Evolutionary conservation across 257 asterid species (phyloP).

Genomic region (Plectranthus barbatus): DNA sequence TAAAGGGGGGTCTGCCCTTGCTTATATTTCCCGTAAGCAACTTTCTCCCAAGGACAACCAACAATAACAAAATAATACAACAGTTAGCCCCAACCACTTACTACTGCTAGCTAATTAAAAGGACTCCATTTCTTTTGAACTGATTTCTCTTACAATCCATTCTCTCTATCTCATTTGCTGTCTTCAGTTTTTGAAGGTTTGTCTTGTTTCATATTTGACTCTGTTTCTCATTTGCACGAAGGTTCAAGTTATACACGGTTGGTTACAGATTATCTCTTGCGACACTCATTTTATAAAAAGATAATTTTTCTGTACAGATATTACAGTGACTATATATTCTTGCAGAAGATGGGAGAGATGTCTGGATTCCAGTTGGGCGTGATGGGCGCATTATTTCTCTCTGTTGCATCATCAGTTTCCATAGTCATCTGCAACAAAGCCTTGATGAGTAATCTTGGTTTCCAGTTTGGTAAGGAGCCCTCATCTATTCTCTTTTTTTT

Average conservation of each 20-base stretch:
- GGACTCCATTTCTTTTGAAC: slow-evolving; percentile 14
- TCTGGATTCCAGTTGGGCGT: slow-evolving; percentile 68
- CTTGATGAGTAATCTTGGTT: slow-evolving; percentile 86
- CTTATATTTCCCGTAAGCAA: slow-evolving; percentile 24
- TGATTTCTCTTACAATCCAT: slow-evolving; percentile 22
- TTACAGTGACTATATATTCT: too few relatives aligned
- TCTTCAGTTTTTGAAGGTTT: not conserved
- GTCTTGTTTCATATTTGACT: not conserved
- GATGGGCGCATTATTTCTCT: slow-evolving; percentile 68
- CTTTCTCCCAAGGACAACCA: slow-evolving; percentile 9
- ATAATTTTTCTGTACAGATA: too few relatives aligned
- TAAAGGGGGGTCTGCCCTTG: slow-evolving; percentile 1
- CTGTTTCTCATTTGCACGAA: not conserved
- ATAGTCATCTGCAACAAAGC: too few relatives aligned
- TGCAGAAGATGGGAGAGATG: slow-evolving; percentile 67
- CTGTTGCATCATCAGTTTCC: too few relatives aligned
- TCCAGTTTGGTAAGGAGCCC: slow-evolving; percentile 53
- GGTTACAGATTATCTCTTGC: too few relatives aligned
- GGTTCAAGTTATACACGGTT: too few relatives aligned
- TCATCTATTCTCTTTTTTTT: not conserved
- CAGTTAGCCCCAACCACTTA: slow-evolving; percentile 27
- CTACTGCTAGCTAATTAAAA: too few relatives aligned
- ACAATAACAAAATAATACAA: slow-evolving; percentile 3
- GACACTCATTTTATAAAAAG: too few relatives aligned
- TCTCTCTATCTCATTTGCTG: too few relatives aligned